phyloP scores from a whole-genome alignment of 2,329 filamentous ascomycete species.

The Penicillium carneum region DNA sequence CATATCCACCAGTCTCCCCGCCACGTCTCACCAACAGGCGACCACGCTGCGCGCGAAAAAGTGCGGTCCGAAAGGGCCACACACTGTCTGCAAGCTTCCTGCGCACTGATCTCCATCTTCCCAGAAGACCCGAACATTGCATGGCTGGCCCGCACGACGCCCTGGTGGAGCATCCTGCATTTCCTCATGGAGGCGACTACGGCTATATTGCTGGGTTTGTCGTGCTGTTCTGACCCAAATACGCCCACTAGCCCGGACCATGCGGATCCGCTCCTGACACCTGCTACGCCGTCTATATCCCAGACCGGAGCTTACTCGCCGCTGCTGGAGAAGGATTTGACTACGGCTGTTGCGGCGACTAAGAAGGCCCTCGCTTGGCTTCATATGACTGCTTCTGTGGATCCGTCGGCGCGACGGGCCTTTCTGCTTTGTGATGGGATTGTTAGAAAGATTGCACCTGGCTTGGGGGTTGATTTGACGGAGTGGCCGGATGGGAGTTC shows the following conservation, averaged over 20 bases:
- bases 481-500: constrained; percentile 39
- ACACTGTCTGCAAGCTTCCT: constrained; percentile 50
- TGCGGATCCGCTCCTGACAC: not conserved
- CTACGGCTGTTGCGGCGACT: constrained; percentile 36
- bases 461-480: constrained; percentile 40
- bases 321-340: constrained; percentile 35
- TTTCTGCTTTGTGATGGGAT: constrained; percentile 47
- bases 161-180: constrained; percentile 56
- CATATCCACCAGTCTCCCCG: constrained; percentile 32
- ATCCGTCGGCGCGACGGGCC: constrained; percentile 44
- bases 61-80: constrained; percentile 40
- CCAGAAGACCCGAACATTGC: constrained; percentile 46
- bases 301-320: constrained; percentile 5
- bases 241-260: not conserved
- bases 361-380: constrained; percentile 53
- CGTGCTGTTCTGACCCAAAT: constrained; percentile 25
- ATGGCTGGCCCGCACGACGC: constrained; percentile 46
- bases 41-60: constrained; percentile 6
- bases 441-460: constrained; percentile 42
- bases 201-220: constrained; percentile 51
- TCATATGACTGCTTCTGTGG: constrained; percentile 41
- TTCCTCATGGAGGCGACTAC: constrained; percentile 54
- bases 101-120: constrained; percentile 47
- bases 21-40: not conserved
- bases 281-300: not conserved